Conservation (phyloP, 1,139 yeast genomes). For the Wickerhamomyces sp. region DNA sequence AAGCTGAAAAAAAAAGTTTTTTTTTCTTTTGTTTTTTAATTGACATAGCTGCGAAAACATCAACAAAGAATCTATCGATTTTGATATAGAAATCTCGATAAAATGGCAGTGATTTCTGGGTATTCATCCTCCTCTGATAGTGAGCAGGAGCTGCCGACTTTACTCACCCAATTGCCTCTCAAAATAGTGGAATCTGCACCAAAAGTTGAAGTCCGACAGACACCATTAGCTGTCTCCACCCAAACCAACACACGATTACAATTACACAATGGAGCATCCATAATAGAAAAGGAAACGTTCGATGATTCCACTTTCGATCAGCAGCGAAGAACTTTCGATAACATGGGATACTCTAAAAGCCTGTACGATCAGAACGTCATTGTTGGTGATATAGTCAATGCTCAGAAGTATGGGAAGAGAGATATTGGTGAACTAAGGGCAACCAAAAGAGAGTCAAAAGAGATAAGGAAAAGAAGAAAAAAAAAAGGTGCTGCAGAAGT, state of each 20-base stretch:
- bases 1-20: no score
- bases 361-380: slow-evolving; percentile 3
- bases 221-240: neutral
- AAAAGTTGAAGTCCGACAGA: slow-evolving; percentile 7
- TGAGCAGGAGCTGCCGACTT: neutral
- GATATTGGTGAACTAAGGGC: slow-evolving; percentile 9
- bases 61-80: neutral
- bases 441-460: slow-evolving; percentile 13
- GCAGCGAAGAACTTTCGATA: slow-evolving; percentile 32
- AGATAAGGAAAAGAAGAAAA: slow-evolving; percentile 18
- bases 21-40: slow-evolving; percentile 1
- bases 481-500: slow-evolving; percentile 19
- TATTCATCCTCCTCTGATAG: slow-evolving; percentile 10
- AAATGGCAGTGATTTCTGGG: slow-evolving; percentile 9
- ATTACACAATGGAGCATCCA: slow-evolving; percentile 9
- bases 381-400: slow-evolving; percentile 5
- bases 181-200: slow-evolving; percentile 9
- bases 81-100: neutral
- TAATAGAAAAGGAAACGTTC: slow-evolving; percentile 32
- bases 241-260: neutral
- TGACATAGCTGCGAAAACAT: neutral
- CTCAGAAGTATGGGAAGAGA: slow-evolving; percentile 10
- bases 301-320: slow-evolving; percentile 38
- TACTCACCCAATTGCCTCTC: neutral
- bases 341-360: slow-evolving; percentile 11